Conservation (phyloP, 2,329 filamentous ascomycete species). For the Didymella glomerata region DNA sequence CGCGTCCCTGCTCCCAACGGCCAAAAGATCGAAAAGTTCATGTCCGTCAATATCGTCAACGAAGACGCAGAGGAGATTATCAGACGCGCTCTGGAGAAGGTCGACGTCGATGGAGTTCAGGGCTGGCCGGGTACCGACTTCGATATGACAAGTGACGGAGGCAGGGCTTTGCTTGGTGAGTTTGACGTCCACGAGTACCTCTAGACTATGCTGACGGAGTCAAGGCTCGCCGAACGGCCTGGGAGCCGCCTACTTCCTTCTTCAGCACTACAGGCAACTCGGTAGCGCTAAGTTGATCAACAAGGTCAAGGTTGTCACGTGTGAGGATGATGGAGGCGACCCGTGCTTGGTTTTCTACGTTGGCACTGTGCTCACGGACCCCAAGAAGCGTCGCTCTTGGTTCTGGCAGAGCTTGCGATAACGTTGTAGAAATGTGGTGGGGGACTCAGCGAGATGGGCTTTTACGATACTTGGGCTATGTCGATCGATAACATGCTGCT, state of each 20-base stretch:
- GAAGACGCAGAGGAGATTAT: constrained; percentile 11
- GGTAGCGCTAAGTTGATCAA: constrained; percentile 11
- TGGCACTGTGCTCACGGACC: not conserved
- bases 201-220: not conserved
- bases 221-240: constrained; percentile 20
- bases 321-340: not conserved
- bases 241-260: constrained; percentile 14
- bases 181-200: not conserved
- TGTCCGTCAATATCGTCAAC: constrained; percentile 10
- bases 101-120: not conserved
- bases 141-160: not conserved
- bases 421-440: too few relatives aligned
- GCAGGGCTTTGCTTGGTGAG: constrained; percentile 2
- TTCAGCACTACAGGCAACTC: constrained; percentile 20
- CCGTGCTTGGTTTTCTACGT: constrained; percentile 10
- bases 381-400: not conserved
- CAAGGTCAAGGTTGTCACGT: constrained; percentile 13
- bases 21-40: constrained; percentile 9
- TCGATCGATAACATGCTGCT: not conserved
- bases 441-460: too few relatives aligned
- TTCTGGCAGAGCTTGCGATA: not conserved
- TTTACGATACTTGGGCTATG: too few relatives aligned
- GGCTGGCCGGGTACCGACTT: constrained; percentile 11
- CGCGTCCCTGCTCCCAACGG: not conserved
- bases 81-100: not conserved